Conservation (phyloP, 345 rosid genomes). For the Hypericum perforatum region DNA sequence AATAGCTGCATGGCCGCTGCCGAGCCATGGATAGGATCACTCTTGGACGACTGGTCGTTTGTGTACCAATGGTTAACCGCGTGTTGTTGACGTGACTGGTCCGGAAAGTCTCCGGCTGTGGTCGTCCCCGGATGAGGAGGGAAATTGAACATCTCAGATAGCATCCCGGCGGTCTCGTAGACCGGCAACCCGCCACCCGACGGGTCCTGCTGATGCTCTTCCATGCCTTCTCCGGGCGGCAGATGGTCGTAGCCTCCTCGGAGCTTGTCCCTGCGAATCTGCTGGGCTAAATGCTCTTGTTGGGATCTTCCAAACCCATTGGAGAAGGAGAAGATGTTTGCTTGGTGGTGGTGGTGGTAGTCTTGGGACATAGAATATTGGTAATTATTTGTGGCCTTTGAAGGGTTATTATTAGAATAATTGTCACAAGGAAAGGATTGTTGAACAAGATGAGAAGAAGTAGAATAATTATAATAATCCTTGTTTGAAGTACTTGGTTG, state of each 20-base stretch:
- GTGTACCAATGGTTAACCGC: constrained; percentile 39
- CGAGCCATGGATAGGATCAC: constrained; percentile 46
- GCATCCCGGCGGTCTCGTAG: constrained; percentile 74
- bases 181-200: constrained; percentile 40
- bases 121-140: constrained; percentile 16
- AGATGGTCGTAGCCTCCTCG: constrained; percentile 26
- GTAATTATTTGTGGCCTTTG: constrained; percentile 5
- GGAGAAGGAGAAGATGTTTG: constrained; percentile 55
- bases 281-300: constrained; percentile 47
- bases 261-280: constrained; percentile 64
- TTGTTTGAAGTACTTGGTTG: not conserved
- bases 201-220: too few relatives aligned
- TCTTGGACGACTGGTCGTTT: too few relatives aligned
- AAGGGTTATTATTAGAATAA: too few relatives aligned
- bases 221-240: constrained; percentile 27
- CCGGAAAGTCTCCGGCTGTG: too few relatives aligned
- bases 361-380: constrained; percentile 82
- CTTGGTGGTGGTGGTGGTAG: constrained; percentile 30
- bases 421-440: too few relatives aligned
- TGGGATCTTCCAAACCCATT: constrained; percentile 59
- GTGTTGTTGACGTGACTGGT: too few relatives aligned
- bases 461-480: too few relatives aligned
- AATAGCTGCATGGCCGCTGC: constrained; percentile 93
- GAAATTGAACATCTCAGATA: constrained; percentile 93
- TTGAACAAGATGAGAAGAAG: too few relatives aligned